A percentile compares a stretch with the other conserved stretches of the same genome.
phyloP scores from a whole-genome alignment of 176 grass and related monocot genomes.

The Phoenix dactylifera region DNA sequence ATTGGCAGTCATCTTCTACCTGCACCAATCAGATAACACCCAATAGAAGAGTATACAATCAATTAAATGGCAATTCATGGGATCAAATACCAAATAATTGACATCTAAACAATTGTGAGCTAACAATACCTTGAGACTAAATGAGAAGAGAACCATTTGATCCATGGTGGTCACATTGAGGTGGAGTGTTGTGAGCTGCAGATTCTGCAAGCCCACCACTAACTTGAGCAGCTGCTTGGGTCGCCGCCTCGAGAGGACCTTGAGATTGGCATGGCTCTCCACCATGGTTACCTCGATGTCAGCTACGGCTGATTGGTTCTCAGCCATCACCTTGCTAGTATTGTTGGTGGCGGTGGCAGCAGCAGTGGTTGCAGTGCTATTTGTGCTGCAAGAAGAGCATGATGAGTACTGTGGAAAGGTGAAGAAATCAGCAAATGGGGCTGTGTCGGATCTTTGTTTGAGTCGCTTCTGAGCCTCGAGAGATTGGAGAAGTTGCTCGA shows the following conservation, averaged over 20 bases:
- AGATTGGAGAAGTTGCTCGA: constrained; percentile 62
- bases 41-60: not conserved
- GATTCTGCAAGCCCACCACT: constrained; percentile 26
- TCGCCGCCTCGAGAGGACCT: constrained; percentile 24
- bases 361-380: not conserved
- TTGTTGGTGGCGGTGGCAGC: not conserved
- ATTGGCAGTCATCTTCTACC: constrained; percentile 18
- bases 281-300: constrained; percentile 55
- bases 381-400: not conserved
- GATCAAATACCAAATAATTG: too few species aligned
- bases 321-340: not conserved
- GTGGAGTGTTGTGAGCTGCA: constrained; percentile 25
- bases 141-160: constrained; percentile 29
- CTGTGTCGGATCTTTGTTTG: not conserved
- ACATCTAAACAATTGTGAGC: too few species aligned
- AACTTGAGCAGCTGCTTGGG: constrained; percentile 56
- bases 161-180: constrained; percentile 30
- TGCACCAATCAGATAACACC: not conserved
- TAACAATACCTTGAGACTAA: constrained; percentile 36
- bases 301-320: not conserved
- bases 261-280: constrained; percentile 57
- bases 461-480: constrained; percentile 39
- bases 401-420: constrained; percentile 69
- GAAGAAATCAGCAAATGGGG: constrained; percentile 49
- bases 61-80: not conserved